These are phyloP conservation scores for Xylaria bambusicola DNA, from an alignment of 495 filamentous ascomycete genomes.

Conservation along the genomic window DNA sequence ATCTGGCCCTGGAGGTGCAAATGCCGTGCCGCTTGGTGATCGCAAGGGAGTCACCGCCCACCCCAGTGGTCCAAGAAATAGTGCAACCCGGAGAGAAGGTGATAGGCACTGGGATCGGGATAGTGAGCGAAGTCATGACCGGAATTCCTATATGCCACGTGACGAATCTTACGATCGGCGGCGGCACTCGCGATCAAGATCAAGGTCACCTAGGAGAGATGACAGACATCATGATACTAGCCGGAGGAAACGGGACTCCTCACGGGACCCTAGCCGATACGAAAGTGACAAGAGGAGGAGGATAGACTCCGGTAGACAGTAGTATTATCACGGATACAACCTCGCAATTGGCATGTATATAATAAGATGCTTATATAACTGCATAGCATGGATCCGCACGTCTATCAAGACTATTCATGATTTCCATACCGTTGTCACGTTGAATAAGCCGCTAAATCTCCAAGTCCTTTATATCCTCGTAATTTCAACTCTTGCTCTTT, in stretches of 20 bases:
- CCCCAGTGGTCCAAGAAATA: slow-evolving; percentile 38
- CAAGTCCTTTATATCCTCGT: slow-evolving; percentile 75
- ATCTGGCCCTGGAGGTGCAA: slow-evolving; percentile 57
- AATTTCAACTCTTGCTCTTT: slow-evolving; percentile 83
- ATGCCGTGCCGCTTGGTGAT: slow-evolving; percentile 61
- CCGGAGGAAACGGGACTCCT: slow-evolving; percentile 65
- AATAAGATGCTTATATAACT: neutral
- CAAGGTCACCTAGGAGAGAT: slow-evolving; percentile 44
- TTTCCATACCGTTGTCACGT: neutral
- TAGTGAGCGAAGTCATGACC: slow-evolving; percentile 31
- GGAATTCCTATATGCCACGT: slow-evolving; percentile 39
- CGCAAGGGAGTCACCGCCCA: slow-evolving; percentile 45
- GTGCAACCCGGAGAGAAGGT: slow-evolving; percentile 34
- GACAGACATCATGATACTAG: slow-evolving; percentile 55
- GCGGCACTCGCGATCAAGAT: slow-evolving; percentile 37
- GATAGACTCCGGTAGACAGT: slow-evolving; percentile 47
- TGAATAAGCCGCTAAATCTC: no score
- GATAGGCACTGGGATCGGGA: slow-evolving; percentile 23
- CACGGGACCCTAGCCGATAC: slow-evolving; percentile 59
- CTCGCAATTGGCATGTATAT: neutral
- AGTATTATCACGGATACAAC: neutral
- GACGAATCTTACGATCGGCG: slow-evolving; percentile 33
- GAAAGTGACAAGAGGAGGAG: slow-evolving; percentile 67
- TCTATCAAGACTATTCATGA: neutral
- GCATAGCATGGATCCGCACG: slow-evolving; percentile 4